These are phyloP conservation scores for Colletotrichum destructivum DNA, from an alignment of 2,329 filamentous ascomycete genomes.

Conservation along the genomic window DNA sequence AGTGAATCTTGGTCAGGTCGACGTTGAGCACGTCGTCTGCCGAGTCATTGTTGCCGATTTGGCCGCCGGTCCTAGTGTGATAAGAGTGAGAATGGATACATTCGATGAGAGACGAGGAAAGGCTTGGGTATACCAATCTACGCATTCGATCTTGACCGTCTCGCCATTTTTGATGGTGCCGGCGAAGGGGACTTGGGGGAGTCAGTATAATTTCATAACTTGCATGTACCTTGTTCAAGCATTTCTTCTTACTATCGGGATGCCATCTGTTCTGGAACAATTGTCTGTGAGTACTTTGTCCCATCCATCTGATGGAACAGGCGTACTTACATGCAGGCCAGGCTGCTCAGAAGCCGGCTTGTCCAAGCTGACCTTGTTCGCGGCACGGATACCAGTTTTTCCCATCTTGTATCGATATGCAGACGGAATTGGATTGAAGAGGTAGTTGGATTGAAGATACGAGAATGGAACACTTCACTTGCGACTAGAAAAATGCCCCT, in stretches of 20 bases:
- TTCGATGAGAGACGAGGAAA: slow-evolving; percentile 45
- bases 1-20: slow-evolving; percentile 88
- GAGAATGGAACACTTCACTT: not conserved
- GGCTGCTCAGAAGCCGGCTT: slow-evolving; percentile 80
- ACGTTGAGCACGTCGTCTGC: slow-evolving; percentile 91
- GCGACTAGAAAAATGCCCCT: not conserved
- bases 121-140: slow-evolving; percentile 74
- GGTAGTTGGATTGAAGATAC: not conserved
- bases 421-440: not conserved
- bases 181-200: slow-evolving; percentile 76
- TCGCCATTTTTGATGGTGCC: slow-evolving; percentile 85
- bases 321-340: slow-evolving; percentile 75
- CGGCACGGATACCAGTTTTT: slow-evolving; percentile 72
- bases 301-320: not conserved
- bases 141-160: slow-evolving; percentile 93
- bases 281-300: not conserved
- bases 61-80: slow-evolving; percentile 74
- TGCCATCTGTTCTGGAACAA: slow-evolving; percentile 86
- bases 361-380: slow-evolving; percentile 80
- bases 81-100: slow-evolving; percentile 34
- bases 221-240: not conserved
- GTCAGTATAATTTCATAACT: slow-evolving; percentile 12
- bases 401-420: slow-evolving; percentile 66
- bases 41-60: slow-evolving; percentile 90
- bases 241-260: slow-evolving; percentile 77